These are phyloP conservation scores for Verticillium isaacii DNA, from an alignment of 2,329 filamentous ascomycete genomes.

Conservation along the genomic window DNA sequence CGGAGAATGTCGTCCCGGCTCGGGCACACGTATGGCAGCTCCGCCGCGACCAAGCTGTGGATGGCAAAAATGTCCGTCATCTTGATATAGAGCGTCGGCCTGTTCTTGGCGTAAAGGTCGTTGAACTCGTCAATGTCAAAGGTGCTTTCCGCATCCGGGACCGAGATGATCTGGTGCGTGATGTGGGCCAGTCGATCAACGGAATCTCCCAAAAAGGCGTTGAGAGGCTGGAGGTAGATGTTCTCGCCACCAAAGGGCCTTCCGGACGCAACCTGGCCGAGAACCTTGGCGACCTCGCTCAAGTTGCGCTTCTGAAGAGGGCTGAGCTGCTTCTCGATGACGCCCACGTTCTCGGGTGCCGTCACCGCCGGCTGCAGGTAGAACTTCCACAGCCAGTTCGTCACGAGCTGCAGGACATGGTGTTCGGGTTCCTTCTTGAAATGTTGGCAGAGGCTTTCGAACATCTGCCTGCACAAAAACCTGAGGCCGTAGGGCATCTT, in stretches of 20 bases:
- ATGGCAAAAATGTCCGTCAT: slow-evolving; percentile 97
- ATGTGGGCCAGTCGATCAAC: slow-evolving; percentile 74
- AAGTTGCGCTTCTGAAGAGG: slow-evolving; percentile 92
- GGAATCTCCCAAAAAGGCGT: slow-evolving; percentile 83
- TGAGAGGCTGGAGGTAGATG: slow-evolving; percentile 90
- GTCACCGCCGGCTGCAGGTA: slow-evolving; percentile 87
- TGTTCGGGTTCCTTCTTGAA: slow-evolving; percentile 78
- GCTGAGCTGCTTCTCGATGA: slow-evolving; percentile 83
- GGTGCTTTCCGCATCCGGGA: slow-evolving; percentile 81
- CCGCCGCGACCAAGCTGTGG: slow-evolving; percentile 78
- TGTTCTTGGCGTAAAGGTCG: slow-evolving; percentile 92
- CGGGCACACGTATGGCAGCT: slow-evolving; percentile 73
- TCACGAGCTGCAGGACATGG: slow-evolving; percentile 75
- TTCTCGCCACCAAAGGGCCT: slow-evolving; percentile 91
- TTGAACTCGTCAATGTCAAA: slow-evolving; percentile 99
- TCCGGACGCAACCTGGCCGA: slow-evolving; percentile 84
- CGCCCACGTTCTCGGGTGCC: slow-evolving; percentile 88
- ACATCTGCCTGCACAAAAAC: slow-evolving; percentile 82
- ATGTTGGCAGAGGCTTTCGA: slow-evolving; percentile 68
- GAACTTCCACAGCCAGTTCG: slow-evolving; percentile 89
- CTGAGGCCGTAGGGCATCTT: slow-evolving; percentile 91
- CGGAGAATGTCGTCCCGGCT: slow-evolving; percentile 80
- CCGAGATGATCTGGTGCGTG: slow-evolving; percentile 71
- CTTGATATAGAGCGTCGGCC: slow-evolving; percentile 98
- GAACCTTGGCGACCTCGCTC: slow-evolving; percentile 83